Base-by-base conservation (phyloP, 768 basidiomycete genomes). In the Crucibulum laeve region DNA sequence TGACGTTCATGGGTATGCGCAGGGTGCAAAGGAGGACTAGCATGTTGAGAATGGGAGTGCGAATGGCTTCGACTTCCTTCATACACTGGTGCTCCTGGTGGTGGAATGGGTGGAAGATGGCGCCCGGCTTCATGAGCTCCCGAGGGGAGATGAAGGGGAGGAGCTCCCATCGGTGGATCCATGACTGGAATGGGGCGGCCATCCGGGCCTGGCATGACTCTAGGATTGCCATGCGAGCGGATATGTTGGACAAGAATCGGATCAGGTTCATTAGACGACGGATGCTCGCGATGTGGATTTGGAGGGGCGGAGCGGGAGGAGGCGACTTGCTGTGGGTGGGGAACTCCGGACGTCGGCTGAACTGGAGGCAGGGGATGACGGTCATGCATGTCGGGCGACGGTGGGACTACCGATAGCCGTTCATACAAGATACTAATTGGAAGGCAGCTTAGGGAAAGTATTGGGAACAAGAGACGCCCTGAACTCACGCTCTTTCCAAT, bases 401-500 rank as follows among this genome's bases (percentile, higher is more conserved):
- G 74, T 17, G 82, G 77, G 17, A 79, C 68, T 28, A 70, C 69
- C 40, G 81, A 75, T 7, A 91, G 70, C 41, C 87, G 82, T 62
- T 91, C 88, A 57, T 91, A 91, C 43, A 91, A 67, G 33, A 91
- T 80, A 41, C 87, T 67, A 50, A 40, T 39, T 45, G 50, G 44
- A 17, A 17, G 15, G 32, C 22, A 36, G 40, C 44, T 53, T 43
- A 51, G 42, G 26, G 47, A 53, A 48, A 18, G 17, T 45, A 53
- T 40, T 48, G 44, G 45, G 17, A 40, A 47, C 43, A 46, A 52
- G 43, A 47, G 46, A 56, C 55, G 44, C 42, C 40, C 47, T 48
- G 48, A 46, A 80, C 88, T 71, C 55, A 91, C 90, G 88, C 87
- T 69, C 90, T 73, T 65, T 92, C 90, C 45, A 92, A 71, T 64